Evolutionary conservation across 164 flowering plant genomes (phyloP).

Genomic region (Chimonanthus salicifolius): DNA sequence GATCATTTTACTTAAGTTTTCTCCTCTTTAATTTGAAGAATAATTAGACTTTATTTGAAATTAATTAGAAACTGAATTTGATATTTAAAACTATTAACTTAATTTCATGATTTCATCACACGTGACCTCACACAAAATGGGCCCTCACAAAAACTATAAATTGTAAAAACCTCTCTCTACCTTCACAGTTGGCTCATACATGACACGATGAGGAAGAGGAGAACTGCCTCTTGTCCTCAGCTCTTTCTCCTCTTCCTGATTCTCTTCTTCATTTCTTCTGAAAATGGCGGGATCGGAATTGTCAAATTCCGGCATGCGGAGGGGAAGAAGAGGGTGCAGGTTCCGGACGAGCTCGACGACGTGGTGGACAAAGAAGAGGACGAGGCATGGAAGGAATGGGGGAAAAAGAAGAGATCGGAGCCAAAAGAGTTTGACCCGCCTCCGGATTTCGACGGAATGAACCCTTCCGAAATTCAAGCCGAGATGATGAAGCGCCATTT

Average conservation of each 20-base stretch:
- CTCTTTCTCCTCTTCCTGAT: neutral
- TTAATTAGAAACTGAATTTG: too few species aligned
- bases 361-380: constrained; percentile 91
- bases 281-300: neutral
- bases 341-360: constrained; percentile 88
- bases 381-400: constrained; percentile 91
- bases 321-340: constrained; percentile 44
- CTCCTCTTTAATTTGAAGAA: too few species aligned
- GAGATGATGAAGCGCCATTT: constrained; percentile 60
- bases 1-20: too few species aligned
- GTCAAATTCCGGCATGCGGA: constrained; percentile 3
- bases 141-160: too few species aligned
- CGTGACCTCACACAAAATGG: too few species aligned
- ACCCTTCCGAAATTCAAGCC: constrained; percentile 40
- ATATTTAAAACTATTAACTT: too few species aligned
- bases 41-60: too few species aligned
- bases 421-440: constrained; percentile 49
- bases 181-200: neutral
- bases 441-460: constrained; percentile 50
- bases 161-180: too few species aligned
- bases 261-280: neutral
- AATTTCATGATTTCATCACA: too few species aligned
- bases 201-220: constrained; percentile 7
- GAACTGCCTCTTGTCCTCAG: neutral
- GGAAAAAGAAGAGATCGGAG: constrained; percentile 36